Percentiles rank a stretch among this genome's conserved stretches.
Conservation (phyloP, 2,329 filamentous ascomycete genomes). For the Neonectria ditissima region DNA sequence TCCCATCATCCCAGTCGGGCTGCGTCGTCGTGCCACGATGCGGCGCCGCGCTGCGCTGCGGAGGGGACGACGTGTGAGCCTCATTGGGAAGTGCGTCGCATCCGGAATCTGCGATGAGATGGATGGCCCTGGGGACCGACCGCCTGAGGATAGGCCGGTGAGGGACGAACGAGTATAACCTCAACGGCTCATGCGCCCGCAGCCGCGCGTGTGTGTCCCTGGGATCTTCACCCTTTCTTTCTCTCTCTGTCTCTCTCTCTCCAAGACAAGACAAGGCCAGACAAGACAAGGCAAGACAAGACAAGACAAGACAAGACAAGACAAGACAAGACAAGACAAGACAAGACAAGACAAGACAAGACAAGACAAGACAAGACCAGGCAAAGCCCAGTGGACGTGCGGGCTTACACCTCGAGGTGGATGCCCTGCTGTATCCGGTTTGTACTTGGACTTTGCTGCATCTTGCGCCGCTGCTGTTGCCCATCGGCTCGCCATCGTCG, state of each 20-base stretch:
- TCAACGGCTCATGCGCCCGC: slow-evolving; percentile 22
- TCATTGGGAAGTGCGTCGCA: slow-evolving; percentile 32
- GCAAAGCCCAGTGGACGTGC: neutral
- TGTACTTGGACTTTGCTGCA: neutral
- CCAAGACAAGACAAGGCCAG: no score
- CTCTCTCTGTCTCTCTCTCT: no score
- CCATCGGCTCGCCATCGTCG: slow-evolving; percentile 3
- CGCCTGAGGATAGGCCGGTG: neutral
- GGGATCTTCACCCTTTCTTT: neutral
- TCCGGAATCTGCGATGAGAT: slow-evolving; percentile 23
- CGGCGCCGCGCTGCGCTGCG: neutral
- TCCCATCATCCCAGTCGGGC: slow-evolving; percentile 23
- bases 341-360: neutral
- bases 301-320: no score
- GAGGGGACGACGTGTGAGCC: slow-evolving; percentile 35
- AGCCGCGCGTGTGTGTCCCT: neutral
- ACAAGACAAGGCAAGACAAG: no score
- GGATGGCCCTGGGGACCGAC: slow-evolving; percentile 19
- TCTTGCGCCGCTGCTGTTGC: slow-evolving; percentile 2
- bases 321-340: no score
- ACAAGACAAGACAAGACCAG: neutral
- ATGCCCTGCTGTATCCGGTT: neutral
- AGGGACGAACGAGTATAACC: slow-evolving; percentile 39
- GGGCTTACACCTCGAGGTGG: slow-evolving; percentile 11
- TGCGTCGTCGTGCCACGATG: slow-evolving; percentile 36